Evolutionary conservation across 1,284 basidiomycete genomes (phyloP).

Genomic region (Cryptococcus sp.): DNA sequence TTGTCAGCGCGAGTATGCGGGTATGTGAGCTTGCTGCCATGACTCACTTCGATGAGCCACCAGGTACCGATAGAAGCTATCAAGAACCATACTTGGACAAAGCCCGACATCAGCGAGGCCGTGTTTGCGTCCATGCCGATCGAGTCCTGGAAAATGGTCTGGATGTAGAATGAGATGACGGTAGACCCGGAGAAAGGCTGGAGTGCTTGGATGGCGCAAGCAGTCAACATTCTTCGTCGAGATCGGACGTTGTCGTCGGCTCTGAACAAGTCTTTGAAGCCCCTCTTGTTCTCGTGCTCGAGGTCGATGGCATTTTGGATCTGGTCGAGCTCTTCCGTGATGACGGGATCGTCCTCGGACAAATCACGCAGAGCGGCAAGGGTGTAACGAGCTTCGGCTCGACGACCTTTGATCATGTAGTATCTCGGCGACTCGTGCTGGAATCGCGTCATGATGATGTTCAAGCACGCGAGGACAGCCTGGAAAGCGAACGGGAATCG

Average conservation of each 20-base stretch:
- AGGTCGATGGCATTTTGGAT: conserved; percentile 23
- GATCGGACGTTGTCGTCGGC: conserved; percentile 17
- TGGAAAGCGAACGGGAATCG: no score
- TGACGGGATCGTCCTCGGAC: conserved; percentile 8
- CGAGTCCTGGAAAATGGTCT: conserved; percentile 18
- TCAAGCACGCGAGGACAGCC: no score
- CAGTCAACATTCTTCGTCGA: conserved; percentile 26
- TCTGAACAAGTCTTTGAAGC: conserved; percentile 21
- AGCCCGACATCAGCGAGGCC: conserved; percentile 16
- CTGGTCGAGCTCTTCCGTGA: conserved; percentile 15
- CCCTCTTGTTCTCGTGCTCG: conserved; percentile 17
- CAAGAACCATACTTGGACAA: conserved; percentile 11
- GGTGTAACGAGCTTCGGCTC: conserved; percentile 16
- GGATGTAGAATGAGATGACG: conserved; percentile 13
- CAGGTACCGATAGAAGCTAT: not conserved
- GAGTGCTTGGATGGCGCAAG: conserved; percentile 11
- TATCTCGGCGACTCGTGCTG: conserved; percentile 23
- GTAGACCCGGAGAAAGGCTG: conserved; percentile 11
- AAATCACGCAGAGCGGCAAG: conserved; percentile 13
- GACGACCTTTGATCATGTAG: conserved; percentile 12
- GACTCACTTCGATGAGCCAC: conserved; percentile 18
- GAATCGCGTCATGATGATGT: not conserved
- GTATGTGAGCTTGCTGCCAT: not conserved
- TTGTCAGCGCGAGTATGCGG: no score
- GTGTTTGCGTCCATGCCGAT: conserved; percentile 15